Evolutionary conservation across 257 asterid genomes (phyloP), one percentile per base, ranked within the genome.

Genomic region (Linaria vulgaris): DNA sequence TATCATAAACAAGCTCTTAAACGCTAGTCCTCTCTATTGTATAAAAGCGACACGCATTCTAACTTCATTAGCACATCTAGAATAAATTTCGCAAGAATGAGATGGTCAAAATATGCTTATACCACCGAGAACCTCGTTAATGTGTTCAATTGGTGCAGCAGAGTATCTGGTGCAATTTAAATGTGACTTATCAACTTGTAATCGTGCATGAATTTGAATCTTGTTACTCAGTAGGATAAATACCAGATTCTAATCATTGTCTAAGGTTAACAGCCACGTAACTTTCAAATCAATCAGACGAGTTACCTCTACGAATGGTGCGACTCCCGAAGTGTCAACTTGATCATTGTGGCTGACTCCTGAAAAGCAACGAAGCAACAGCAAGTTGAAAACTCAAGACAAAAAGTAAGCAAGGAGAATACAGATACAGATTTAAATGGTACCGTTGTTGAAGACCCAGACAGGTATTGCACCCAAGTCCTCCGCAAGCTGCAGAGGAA

Each of bases 391-490:
- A 46, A 15, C 25, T n/a, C 27, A 51, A 27, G 38, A 54, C 21
- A 23, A n/a, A 7, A 47, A 31, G 55, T 30, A 25, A 24, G 31
- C 27, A 27, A 44, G 45, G 27, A 49, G 53, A 20, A 34, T 47
- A 52, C 37, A n/a, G 19, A 69, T 37, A 47, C 43, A 63, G 59
- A 37, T 45, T n/a, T 9, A n/a, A 55, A 52, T 20, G 34, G 54
- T 86, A 90, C 99, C 99, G 24, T 94, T 94, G 82, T 94, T 94
- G 79, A 94, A 94, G 43, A 90, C 99, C 99, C 99, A 90, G 49
- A 94, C 72, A 22, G 97, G 99, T 64, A 69, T 25, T 56, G 97
- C 73, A 37, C 83, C 99, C 72, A 94, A 82, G 84, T 94, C 97
- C 78, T 94, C 97, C 0, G 97, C 95, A 59, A 94, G 99, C 99